Evolutionary conservation across 2,329 filamentous ascomycete genomes (phyloP), one percentile per base, ranked within the genome.

Genomic region (Lecanicillium sp.): DNA sequence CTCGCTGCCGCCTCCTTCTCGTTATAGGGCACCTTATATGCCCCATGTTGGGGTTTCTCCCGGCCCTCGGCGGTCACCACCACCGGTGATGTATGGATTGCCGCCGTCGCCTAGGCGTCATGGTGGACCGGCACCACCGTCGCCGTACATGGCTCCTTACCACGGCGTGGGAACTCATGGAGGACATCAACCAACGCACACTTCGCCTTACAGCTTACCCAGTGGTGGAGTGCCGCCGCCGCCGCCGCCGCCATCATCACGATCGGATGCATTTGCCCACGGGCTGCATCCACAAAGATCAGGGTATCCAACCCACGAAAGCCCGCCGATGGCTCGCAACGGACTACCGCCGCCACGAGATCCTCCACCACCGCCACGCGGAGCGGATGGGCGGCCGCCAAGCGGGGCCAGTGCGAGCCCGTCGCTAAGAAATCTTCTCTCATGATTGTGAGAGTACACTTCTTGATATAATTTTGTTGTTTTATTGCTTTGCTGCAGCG

Each of bases 401-500:
- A 74, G 73, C 36, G 82, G 82, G n/a, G 83, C 83, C 4, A 88
- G 84, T 51, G 82, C 83, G 13, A 88, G 80, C 52, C 83, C 84
- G 9, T 87, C 83, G 9, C 58, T 89, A 44, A 76, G 80, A 49
- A 88, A 89, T 51, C 59, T 89, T 35, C 68, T 89, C 38, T 82
- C 77, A 34, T 86, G 60, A 63, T 16, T 7, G 9, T 11, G 22
- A 25, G 22, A 7, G 11, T 25, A 11, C 22, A 25, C 7, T 6
- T 25, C 7, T 25, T 25, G 22, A 6, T 25, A 25, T 25, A 7
- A 7, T 25, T 25, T 25, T 25, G 6, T 25, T 25, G 22, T 25
- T 25, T 25, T 11, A 25, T 7, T 25, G 22, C 22, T 25, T 25
- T 25, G 22, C 11, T 25, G 22, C 22, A 25, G 6, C 22, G 22